These are phyloP conservation scores for Trichoderma aggressivum DNA, from an alignment of 2,329 filamentous ascomycete species.

Conservation along the genomic window DNA sequence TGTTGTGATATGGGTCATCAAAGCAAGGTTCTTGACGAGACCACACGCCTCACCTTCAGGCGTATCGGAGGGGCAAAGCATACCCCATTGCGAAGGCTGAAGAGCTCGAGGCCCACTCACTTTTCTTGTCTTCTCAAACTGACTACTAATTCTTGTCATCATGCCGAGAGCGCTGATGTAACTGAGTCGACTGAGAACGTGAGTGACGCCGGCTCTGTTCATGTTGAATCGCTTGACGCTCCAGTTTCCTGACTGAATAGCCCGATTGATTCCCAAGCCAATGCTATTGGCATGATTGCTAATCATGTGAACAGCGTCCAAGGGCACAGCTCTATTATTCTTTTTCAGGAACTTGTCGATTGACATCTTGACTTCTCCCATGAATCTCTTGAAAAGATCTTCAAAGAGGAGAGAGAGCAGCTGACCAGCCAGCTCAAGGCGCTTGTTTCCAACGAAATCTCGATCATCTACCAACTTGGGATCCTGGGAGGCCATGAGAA, in stretches of 20 bases:
- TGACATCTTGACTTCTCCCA: constrained; percentile 80
- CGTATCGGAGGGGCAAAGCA: constrained; percentile 95
- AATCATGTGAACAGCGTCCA: constrained; percentile 83
- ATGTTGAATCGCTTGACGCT: constrained; percentile 97
- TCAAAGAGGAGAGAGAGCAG: constrained; percentile 92
- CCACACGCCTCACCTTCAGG: constrained; percentile 98
- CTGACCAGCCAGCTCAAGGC: constrained; percentile 90
- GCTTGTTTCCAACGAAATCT: constrained; percentile 97
- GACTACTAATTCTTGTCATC: constrained; percentile 98
- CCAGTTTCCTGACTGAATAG: constrained; percentile 98
- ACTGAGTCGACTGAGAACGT: constrained; percentile 90
- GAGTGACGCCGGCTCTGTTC: constrained; percentile 94
- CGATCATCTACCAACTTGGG: constrained; percentile 88
- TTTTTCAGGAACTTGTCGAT: constrained; percentile 97
- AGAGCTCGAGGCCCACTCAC: constrained; percentile 92
- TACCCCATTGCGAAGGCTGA: constrained; percentile 96
- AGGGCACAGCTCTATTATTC: constrained; percentile 80
- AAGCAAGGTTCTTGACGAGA: constrained; percentile 92
- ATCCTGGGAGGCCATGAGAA: constrained; percentile 90
- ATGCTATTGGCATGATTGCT: constrained; percentile 82
- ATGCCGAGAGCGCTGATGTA: constrained; percentile 97
- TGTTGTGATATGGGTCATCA: constrained; percentile 99
- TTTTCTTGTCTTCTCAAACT: constrained; percentile 98
- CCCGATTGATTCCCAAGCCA: constrained; percentile 88
- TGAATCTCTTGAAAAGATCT: constrained; percentile 96